Base-by-base conservation (phyloP, 257 asterid genomes). In the Plantago major region DNA sequence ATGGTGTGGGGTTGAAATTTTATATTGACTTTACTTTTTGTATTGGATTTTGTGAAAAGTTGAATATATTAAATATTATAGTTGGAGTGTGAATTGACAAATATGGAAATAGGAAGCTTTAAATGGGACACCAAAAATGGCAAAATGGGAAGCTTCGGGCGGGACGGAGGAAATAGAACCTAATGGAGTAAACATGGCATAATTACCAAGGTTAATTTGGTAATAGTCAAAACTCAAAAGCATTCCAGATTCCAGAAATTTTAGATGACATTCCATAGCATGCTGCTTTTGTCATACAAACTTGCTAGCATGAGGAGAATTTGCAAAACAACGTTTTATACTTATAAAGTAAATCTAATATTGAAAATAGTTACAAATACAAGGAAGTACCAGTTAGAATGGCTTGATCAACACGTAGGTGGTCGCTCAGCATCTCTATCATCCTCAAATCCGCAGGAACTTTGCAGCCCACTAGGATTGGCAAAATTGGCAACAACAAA, bases 391-490 rank as follows among this genome's bases (percentile, higher is more conserved):
- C 99, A 17, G 99, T 89, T 64, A 93, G 97, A 76, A 93, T 93
- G 11, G 99, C 97, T 73, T 93, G 99, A 82, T 93, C 99, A 61
- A 89, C 96, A 18, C 99, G 96, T 76, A 93, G 69, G 22, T 85
- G 97, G 75, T 93, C 91, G 19, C 81, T 89, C 75, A 81, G 73
- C 85, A 93, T 83, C 83, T 93, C 97, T 62, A 85, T 73, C 97
- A 85, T 93, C 82, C 99, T 79, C 97, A 93, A 66, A 72, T 93
- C 99, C 60, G 99, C 97, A 40, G 99, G 99, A 77, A 87, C 79
- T 84, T 89, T 93, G 93, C 96, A 87, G 38, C 99, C 99, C 76
- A 93, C 99, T 93, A 71, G 50, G 65, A 22, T 52, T 62, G 64
- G 56, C 33, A n/a, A 63, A 44, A 69, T 12, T 4, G 38, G 26